Evolutionary conservation across 208 protist species (phyloP).

Genomic region (Vickermania spadyakhi): DNA sequence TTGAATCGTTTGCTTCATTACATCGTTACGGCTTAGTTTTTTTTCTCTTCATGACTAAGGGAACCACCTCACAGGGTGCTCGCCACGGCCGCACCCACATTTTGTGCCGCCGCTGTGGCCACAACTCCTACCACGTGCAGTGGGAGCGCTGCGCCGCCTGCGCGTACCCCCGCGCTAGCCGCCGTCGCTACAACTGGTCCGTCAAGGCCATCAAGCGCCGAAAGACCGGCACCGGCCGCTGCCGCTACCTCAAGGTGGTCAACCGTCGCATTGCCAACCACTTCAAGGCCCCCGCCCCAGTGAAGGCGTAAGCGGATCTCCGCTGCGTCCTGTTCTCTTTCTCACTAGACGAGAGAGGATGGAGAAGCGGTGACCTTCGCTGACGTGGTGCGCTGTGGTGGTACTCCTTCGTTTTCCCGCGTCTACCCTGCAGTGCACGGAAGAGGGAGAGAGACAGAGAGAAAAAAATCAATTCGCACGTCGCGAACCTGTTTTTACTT

Average conservation of each 20-base stretch:
- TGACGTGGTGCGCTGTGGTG: constrained; percentile 9
- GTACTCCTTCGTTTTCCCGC: too few species aligned
- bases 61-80: constrained; percentile 67
- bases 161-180: constrained; percentile 95
- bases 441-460: too few species aligned
- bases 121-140: constrained; percentile 96
- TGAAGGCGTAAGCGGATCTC: constrained; percentile 22
- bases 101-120: constrained; percentile 95
- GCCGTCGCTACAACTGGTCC: constrained; percentile 95
- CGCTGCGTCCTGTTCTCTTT: neutral
- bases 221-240: constrained; percentile 95
- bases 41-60: constrained; percentile 69
- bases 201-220: constrained; percentile 92
- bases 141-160: constrained; percentile 97
- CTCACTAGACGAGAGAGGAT: constrained; percentile 1
- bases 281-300: constrained; percentile 80
- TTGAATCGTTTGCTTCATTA: too few species aligned
- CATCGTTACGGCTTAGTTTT: too few species aligned
- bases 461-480: too few species aligned
- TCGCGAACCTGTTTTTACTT: too few species aligned
- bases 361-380: neutral
- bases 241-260: constrained; percentile 90
- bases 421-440: too few species aligned
- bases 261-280: constrained; percentile 91
- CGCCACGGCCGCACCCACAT: constrained; percentile 91